Conservation (phyloP, 495 filamentous ascomycete species). For the Neurospora sp. region DNA sequence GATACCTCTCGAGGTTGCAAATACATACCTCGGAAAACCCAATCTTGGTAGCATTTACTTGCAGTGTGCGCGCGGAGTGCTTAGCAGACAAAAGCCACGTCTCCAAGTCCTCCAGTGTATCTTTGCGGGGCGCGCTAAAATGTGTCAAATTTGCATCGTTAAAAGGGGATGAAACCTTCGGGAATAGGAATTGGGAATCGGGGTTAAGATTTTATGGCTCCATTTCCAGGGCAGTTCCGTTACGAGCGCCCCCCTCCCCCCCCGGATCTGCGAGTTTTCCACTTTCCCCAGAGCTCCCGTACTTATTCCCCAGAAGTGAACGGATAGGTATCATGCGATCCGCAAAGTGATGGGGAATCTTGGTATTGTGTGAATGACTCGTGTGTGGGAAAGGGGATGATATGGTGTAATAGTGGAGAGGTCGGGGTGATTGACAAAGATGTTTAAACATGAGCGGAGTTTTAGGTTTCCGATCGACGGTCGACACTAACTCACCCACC, state of each 20-base stretch:
- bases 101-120: neutral
- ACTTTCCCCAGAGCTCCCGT: neutral
- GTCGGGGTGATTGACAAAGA: neutral
- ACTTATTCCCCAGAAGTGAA: neutral
- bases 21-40: no score
- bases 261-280: neutral
- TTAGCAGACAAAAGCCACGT: neutral
- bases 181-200: neutral
- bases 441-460: neutral
- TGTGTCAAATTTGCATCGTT: neutral
- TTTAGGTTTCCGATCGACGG: neutral
- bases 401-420: neutral
- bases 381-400: neutral
- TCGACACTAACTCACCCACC: neutral
- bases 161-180: neutral
- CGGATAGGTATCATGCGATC: neutral
- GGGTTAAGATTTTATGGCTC: neutral
- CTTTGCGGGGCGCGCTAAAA: neutral
- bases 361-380: neutral
- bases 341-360: neutral
- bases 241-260: neutral
- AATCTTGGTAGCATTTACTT: neutral
- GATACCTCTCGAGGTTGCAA: no score
- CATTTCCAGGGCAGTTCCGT: neutral
- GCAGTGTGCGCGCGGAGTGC: neutral